Evolutionary conservation across 1,284 basidiomycete species (phyloP), one percentile per base, ranked within the genome.

Genomic region (Schizophyllum commune): DNA sequence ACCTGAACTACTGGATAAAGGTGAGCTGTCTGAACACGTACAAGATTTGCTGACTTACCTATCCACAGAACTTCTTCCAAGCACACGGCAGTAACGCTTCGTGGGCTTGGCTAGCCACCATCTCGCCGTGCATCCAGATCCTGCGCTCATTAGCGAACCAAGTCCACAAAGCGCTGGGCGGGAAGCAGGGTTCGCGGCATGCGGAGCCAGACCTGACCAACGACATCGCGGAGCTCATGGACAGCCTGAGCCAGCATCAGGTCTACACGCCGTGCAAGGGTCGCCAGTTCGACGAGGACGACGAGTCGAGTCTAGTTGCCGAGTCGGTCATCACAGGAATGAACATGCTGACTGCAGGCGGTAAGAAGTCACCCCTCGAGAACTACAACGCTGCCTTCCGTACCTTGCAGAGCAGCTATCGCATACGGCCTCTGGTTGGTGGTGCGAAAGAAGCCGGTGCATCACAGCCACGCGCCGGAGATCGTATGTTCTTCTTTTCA

Each of bases 1-100:
- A 79, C 58, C 51, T 74, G 57, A 78, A 75, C 57, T 75, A 67
- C 57, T 77, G 74, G 74, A 74, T 73, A 11, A 73, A 72, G 65
- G 72, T 71, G 55, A 54, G n/a, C n/a, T 19, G 19, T 5, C 27
- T 21, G 17, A 6, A n/a, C 52, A 6, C n/a, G 7, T n/a, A 54
- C 7, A 7, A 22, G n/a, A 6, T 6, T 54, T n/a, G n/a, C n/a
- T 54, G 21, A 54, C n/a, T 54, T 54, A n/a, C 52, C 17, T 54
- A 6, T 6, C 34, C 7, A 20, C 53, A 69, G 68, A 65, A 57
- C 22, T 59, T 65, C 4, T 77, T 75, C 61, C 67, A 68, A 33
- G 73, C 74, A 0, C 70, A 76, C 27, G 76, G 77, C 0, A 71
- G 68, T 52, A 70, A 69, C 32, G 68, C 71, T 0, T 75, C 74